phyloP scores from a whole-genome alignment of 1,139 yeast species.

The Tardiomyces blankii region DNA sequence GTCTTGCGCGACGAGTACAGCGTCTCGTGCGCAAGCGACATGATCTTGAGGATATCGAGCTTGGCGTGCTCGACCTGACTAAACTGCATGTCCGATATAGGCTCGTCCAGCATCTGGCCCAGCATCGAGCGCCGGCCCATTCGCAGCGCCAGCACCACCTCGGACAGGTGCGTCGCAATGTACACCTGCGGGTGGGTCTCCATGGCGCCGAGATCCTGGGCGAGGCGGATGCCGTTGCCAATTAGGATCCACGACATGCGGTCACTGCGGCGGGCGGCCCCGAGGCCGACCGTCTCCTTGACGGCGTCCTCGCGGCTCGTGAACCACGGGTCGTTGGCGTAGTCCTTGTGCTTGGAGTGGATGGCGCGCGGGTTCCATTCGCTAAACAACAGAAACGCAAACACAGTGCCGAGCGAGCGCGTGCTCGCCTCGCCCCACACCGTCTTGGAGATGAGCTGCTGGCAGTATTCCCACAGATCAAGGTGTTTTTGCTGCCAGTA shows the following conservation, averaged over 20 bases:
- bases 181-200: conserved; percentile 64
- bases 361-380: conserved; percentile 96
- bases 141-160: conserved; percentile 37
- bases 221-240: conserved; percentile 76
- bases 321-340: conserved; percentile 52
- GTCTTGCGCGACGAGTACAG: conserved; percentile 42
- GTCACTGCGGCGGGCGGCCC: conserved; percentile 78
- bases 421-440: conserved; percentile 95
- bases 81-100: conserved; percentile 30
- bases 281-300: conserved; percentile 57
- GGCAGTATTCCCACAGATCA: conserved; percentile 74
- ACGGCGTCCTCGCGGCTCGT: conserved; percentile 25
- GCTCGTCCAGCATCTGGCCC: conserved; percentile 21
- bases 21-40: conserved; percentile 76
- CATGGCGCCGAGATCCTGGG: conserved; percentile 78
- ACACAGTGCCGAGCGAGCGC: conserved; percentile 73
- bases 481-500: conserved; percentile 38
- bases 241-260: conserved; percentile 92
- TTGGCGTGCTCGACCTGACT: conserved; percentile 65
- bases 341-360: conserved; percentile 81
- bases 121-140: conserved; percentile 28
- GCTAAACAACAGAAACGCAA: conserved; percentile 76
- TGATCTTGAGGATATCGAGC: conserved; percentile 65
- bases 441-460: conserved; percentile 68
- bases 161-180: conserved; percentile 77